Percentiles rank a stretch among this genome's conserved stretches.
phyloP scores from a whole-genome alignment of 768 basidiomycete species.

The Collybiopsis luxurians region DNA sequence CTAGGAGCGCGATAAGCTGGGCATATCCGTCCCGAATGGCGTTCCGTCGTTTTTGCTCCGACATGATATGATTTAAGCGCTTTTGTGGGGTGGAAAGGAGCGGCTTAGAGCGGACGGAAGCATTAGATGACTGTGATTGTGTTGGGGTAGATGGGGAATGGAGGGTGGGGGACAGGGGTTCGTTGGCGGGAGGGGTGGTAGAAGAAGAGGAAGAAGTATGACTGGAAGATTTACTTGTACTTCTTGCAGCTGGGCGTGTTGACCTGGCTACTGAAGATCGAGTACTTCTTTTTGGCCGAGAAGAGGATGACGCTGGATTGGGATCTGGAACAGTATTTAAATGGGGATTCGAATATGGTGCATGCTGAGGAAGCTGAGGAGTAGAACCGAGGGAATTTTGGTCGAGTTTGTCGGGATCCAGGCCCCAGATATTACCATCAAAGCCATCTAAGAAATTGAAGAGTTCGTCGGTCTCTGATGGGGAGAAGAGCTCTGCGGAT shows the following conservation, averaged over 20 bases:
- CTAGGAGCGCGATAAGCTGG: slow-evolving; percentile 77
- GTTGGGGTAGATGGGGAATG: slow-evolving; percentile 19
- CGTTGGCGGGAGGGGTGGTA: background rate
- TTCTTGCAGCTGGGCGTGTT: background rate
- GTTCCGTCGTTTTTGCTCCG: slow-evolving; percentile 90
- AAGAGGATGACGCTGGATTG: slow-evolving; percentile 23
- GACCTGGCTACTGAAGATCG: slow-evolving; percentile 6
- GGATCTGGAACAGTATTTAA: slow-evolving; percentile 38
- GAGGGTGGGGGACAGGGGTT: background rate
- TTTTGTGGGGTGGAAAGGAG: slow-evolving; percentile 86
- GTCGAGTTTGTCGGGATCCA: slow-evolving; percentile 21
- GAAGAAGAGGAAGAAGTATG: slow-evolving; percentile 7
- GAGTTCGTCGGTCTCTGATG: slow-evolving; percentile 74
- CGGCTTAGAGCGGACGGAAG: slow-evolving; percentile 46
- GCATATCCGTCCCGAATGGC: slow-evolving; percentile 90
- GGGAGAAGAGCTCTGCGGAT: slow-evolving; percentile 71
- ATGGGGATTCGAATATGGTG: slow-evolving; percentile 50
- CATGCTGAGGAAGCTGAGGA: slow-evolving; percentile 13
- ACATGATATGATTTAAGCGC: slow-evolving; percentile 90
- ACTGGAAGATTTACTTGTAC: slow-evolving; percentile 7
- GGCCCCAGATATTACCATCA: slow-evolving; percentile 55
- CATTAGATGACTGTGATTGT: slow-evolving; percentile 11
- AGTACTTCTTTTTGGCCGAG: slow-evolving; percentile 21
- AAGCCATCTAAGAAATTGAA: slow-evolving; percentile 85
- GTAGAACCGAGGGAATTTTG: background rate